phyloP scores from a whole-genome alignment of 768 basidiomycete genomes.

The Kwoniella dendrophila region DNA sequence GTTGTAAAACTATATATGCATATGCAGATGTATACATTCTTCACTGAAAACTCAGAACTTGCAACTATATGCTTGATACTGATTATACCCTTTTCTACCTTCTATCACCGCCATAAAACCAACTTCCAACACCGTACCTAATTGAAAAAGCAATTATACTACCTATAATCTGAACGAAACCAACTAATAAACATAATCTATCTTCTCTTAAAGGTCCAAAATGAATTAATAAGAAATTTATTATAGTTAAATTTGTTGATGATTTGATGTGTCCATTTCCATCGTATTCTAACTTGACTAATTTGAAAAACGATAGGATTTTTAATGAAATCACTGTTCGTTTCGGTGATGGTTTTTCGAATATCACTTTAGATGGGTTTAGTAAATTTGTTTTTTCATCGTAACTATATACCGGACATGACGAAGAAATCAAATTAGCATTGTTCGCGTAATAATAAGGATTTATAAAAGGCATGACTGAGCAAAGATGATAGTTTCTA shows the following conservation, averaged over 20 bases:
- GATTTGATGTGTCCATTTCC: conserved; percentile 61
- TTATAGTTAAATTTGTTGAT: conserved; percentile 85
- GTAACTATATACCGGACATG: conserved; percentile 62
- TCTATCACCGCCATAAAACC: conserved; percentile 90
- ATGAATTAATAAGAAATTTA: conserved; percentile 79
- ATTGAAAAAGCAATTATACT: conserved; percentile 81
- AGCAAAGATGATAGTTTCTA: no score
- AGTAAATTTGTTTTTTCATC: conserved; percentile 74
- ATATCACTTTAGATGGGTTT: conserved; percentile 70
- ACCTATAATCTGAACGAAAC: conserved; percentile 75
- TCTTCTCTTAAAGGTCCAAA: conserved; percentile 86
- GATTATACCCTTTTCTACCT: conserved; percentile 57
- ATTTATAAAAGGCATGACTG: background rate
- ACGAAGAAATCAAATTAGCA: background rate
- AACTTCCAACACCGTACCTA: conserved; percentile 82
- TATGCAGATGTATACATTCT: background rate
- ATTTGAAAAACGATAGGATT: conserved; percentile 65
- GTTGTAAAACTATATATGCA: no score
- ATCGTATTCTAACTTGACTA: conserved; percentile 63
- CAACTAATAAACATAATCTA: conserved; percentile 70
- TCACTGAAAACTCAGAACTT: background rate
- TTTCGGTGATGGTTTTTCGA: conserved; percentile 64
- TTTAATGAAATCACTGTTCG: conserved; percentile 65
- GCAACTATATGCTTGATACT: background rate
- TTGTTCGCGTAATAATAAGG: background rate